A percentile compares a stretch with the other conserved stretches of the same genome.
Conservation (phyloP, 2,329 filamentous ascomycete species). For the Acrodontium crateriforme region DNA sequence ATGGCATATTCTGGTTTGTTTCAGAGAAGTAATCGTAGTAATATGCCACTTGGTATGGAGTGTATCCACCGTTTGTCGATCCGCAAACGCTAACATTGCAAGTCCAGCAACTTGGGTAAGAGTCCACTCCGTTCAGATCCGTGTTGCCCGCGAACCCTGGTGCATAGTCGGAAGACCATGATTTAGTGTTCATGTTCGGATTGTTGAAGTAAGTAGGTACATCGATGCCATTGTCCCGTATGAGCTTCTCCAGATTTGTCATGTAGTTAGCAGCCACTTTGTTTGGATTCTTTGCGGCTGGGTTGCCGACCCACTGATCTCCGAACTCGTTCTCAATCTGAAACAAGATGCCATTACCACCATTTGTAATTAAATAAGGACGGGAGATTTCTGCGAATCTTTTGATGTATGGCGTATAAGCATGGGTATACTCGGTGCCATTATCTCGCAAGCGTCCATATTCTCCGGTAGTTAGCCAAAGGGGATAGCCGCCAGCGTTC, state of each 20-base stretch:
- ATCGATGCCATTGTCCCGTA: constrained; percentile 41
- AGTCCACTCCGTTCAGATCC: constrained; percentile 40
- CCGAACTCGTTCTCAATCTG: constrained; percentile 45
- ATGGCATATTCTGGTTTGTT: constrained; percentile 32
- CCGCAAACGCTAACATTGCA: constrained; percentile 49
- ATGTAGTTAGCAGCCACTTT: constrained; percentile 40
- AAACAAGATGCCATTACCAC: constrained; percentile 42
- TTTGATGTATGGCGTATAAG: no score
- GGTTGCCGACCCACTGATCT: constrained; percentile 23
- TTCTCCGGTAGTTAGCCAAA: constrained; percentile 49
- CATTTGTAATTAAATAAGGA: constrained; percentile 42
- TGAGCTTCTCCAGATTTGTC: constrained; percentile 39
- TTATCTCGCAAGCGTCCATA: constrained; percentile 41
- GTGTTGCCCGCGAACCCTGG: constrained; percentile 39
- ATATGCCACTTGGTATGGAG: no score
- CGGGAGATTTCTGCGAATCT: no score
- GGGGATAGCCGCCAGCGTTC: constrained; percentile 45
- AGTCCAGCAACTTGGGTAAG: constrained; percentile 45
- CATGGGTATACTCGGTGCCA: constrained; percentile 40
- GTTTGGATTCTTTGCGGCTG: constrained; percentile 32
- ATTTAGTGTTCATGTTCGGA: constrained; percentile 43
- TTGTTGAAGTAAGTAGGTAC: constrained; percentile 45
- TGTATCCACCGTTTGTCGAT: no score
- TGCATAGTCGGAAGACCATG: constrained; percentile 46
- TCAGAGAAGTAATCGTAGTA: constrained; percentile 36